Evolutionary conservation across 2,329 filamentous ascomycete genomes (phyloP).

Genomic region (Elsinoe batatas): DNA sequence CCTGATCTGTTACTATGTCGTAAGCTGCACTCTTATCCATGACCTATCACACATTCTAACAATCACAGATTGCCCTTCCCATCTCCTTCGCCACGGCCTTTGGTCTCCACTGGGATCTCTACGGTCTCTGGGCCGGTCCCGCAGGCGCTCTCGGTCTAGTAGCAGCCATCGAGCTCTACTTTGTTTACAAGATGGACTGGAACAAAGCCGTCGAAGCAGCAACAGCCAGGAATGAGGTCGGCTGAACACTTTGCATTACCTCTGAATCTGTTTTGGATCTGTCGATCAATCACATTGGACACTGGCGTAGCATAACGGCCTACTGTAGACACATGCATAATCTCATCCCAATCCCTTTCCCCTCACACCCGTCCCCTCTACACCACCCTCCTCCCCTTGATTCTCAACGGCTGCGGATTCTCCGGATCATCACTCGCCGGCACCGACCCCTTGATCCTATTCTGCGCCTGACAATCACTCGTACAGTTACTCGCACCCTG

Average conservation of each 20-base stretch:
- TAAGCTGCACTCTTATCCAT: constrained; percentile 15
- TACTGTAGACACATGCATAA: not conserved
- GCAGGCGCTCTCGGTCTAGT: constrained; percentile 57
- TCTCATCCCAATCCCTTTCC: not conserved
- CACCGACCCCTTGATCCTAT: not conserved
- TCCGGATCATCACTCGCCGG: not conserved
- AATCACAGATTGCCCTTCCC: constrained; percentile 57
- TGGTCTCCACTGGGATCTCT: constrained; percentile 62
- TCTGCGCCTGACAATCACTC: constrained; percentile 9
- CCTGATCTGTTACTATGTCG: constrained; percentile 70
- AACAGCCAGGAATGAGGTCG: constrained; percentile 43
- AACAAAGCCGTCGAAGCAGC: constrained; percentile 52
- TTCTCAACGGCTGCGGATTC: not conserved
- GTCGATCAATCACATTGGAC: not conserved
- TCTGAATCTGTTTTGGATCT: not conserved
- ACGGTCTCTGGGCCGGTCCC: constrained; percentile 62
- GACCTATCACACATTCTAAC: not conserved
- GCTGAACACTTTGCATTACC: constrained; percentile 9
- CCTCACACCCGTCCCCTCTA: not conserved
- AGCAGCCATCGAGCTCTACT: constrained; percentile 45
- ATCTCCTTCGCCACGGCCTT: constrained; percentile 71
- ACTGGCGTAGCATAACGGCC: not conserved
- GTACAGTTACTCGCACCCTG: not conserved
- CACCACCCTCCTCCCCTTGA: not conserved
- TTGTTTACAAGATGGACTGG: constrained; percentile 44